Base-by-base conservation (phyloP, 225 moss, liverwort and hornwort species). In the Rhytidiadelphus loreus region DNA sequence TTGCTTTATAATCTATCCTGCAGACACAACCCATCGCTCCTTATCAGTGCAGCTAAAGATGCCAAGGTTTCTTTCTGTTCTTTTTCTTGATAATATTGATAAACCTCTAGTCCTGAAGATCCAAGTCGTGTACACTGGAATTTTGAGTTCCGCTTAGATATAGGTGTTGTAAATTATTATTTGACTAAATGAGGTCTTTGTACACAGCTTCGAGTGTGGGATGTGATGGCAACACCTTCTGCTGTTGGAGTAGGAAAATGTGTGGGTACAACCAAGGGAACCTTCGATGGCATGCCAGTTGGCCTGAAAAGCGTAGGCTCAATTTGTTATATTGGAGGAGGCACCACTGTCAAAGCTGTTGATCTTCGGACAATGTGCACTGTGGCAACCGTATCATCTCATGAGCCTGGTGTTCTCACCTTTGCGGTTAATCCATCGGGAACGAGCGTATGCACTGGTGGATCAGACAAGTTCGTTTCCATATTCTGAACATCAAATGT, bases 11-110 rank as follows among this genome's bases (percentile, higher is more conserved):
- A 85, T 82, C 62, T 88, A 70, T 46, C 32, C 46, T 91, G 88
- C 92, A 95, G 95, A 83, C 96, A 95, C 86, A 96, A 95, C 78
- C 69, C 93, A 63, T 93, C 93, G 18, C 91, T 96, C 63, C 90
- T 96, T 53, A 92, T 95, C 83, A 96, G 95, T 88, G 94, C 95
- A 88, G 95, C 95, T 41, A 96, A 91, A 83, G 95, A 91, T 86
- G 88, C 90, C 58, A 96, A 96, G 95, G 95, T 92, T 76, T 77
- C 72, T 80, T 62, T 85, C 80, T 83, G 15, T 52, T 78, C 64
- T 32, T 71, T 87, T 84, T 81, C 62, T 77, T 85, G 87, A 79
- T 65, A 52, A 77, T 30, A 39, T 64, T 78, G 48, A 60, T 76
- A 43, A 80, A n/a, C 66, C 50, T 86, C 44, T 73, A 61, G 83